phyloP scores from a whole-genome alignment of 345 rosid species.

The Eucalyptus albens region DNA sequence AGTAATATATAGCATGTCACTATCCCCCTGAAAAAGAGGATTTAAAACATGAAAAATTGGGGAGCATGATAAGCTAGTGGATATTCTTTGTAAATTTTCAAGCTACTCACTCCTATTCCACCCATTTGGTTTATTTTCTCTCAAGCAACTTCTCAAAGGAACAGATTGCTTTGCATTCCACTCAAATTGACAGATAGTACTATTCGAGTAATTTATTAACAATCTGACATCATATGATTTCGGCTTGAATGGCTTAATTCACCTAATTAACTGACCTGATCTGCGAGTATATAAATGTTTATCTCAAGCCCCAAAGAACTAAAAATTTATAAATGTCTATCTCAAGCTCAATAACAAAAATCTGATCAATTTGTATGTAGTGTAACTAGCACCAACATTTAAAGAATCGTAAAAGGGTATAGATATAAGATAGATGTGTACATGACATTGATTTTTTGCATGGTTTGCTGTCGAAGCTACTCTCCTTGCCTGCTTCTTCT shows the following conservation, averaged over 20 bases:
- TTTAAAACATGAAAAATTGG: background rate
- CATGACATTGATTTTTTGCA: constrained; percentile 30
- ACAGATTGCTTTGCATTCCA: background rate
- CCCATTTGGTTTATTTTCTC: background rate
- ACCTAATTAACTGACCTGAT: background rate
- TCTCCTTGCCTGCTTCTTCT: background rate
- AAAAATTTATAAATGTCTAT: background rate
- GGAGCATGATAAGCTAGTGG: background rate
- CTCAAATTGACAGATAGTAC: background rate
- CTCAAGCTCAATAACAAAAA: background rate
- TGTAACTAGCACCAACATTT: background rate
- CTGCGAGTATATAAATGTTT: background rate
- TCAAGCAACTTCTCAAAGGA: background rate
- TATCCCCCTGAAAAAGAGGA: background rate
- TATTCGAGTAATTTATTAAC: background rate
- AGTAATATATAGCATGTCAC: background rate
- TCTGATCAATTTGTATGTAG: background rate
- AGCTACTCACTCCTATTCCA: background rate
- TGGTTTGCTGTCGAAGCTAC: background rate
- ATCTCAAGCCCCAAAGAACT: background rate
- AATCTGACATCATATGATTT: background rate
- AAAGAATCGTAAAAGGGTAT: background rate
- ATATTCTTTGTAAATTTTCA: background rate
- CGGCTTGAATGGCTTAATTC: background rate
- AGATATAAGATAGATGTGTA: constrained; percentile 11